Conservation (phyloP, 1,284 basidiomycete genomes). For the Ganoderma sp. region DNA sequence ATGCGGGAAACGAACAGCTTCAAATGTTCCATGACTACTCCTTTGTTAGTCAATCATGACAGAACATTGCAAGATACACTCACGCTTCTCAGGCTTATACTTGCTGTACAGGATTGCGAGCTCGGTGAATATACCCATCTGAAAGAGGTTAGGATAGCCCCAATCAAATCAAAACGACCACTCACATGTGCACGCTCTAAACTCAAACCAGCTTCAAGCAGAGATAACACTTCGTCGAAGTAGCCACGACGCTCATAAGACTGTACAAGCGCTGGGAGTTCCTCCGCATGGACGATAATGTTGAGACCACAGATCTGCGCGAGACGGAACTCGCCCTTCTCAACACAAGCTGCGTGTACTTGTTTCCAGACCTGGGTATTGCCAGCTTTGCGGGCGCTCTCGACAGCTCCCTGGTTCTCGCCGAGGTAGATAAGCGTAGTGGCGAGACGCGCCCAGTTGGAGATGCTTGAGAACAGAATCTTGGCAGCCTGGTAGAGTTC, state of each 20-base stretch:
- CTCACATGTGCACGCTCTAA: slow-evolving; percentile 92
- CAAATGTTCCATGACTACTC: slow-evolving; percentile 94
- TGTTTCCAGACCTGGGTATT: slow-evolving; percentile 99
- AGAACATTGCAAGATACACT: slow-evolving; percentile 39
- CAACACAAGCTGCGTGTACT: slow-evolving; percentile 97
- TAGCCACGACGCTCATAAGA: slow-evolving; percentile 92
- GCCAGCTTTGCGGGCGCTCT: slow-evolving; percentile 97
- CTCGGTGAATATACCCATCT: slow-evolving; percentile 95
- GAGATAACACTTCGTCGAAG: slow-evolving; percentile 92
- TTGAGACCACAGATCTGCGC: slow-evolving; percentile 99
- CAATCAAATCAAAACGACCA: background rate
- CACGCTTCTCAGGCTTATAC: slow-evolving; percentile 92
- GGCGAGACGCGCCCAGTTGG: slow-evolving; percentile 97
- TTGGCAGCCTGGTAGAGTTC: slow-evolving; percentile 98
- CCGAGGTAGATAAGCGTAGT: slow-evolving; percentile 99
- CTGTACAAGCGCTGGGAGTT: slow-evolving; percentile 82
- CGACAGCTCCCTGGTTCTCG: slow-evolving; percentile 97
- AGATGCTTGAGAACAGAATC: slow-evolving; percentile 94
- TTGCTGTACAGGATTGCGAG: slow-evolving; percentile 95
- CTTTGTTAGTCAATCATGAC: background rate
- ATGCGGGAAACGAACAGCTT: slow-evolving; percentile 97
- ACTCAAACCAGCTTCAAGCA: slow-evolving; percentile 94
- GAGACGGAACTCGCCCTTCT: slow-evolving; percentile 95
- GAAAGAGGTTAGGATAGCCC: slow-evolving; percentile 11
- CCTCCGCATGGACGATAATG: slow-evolving; percentile 94